Evolutionary conservation across 2,329 filamentous ascomycete species (phyloP).

Genomic region (Fusarium austroafricanum): DNA sequence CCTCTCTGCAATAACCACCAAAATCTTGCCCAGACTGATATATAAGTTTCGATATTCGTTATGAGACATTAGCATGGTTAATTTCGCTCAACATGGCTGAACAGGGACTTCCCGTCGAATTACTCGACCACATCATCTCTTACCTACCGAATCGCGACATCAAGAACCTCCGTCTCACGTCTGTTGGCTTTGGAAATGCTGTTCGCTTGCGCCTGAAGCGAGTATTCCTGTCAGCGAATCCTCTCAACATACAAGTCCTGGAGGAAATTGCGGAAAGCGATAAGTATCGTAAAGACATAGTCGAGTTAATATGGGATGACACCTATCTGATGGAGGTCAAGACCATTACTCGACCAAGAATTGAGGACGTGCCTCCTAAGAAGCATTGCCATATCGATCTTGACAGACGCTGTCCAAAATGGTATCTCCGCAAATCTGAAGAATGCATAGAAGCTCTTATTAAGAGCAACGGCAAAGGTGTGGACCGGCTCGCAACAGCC

Average conservation of each 20-base stretch:
- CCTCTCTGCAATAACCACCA: no score
- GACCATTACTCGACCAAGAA: not conserved
- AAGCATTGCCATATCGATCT: not conserved
- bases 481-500: not conserved
- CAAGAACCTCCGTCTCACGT: conserved; percentile 14
- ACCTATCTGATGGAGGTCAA: conserved; percentile 7
- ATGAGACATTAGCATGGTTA: no score
- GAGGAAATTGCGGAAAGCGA: conserved; percentile 52
- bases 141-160: conserved; percentile 11
- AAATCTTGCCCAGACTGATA: no score
- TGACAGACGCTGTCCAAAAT: not conserved
- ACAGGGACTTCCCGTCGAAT: conserved; percentile 1
- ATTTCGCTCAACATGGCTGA: no score
- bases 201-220: conserved; percentile 23
- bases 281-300: conserved; percentile 46
- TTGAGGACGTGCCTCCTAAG: not conserved
- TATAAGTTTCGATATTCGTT: no score
- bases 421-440: no score
- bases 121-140: not conserved
- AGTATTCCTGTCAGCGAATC: conserved; percentile 56
- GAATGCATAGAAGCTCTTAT: not conserved
- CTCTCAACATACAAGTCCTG: conserved; percentile 52
- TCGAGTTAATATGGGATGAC: conserved; percentile 57
- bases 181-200: not conserved
- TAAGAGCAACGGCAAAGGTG: not conserved